phyloP scores from a whole-genome alignment of 768 basidiomycete species.

The Paxillus involutus region DNA sequence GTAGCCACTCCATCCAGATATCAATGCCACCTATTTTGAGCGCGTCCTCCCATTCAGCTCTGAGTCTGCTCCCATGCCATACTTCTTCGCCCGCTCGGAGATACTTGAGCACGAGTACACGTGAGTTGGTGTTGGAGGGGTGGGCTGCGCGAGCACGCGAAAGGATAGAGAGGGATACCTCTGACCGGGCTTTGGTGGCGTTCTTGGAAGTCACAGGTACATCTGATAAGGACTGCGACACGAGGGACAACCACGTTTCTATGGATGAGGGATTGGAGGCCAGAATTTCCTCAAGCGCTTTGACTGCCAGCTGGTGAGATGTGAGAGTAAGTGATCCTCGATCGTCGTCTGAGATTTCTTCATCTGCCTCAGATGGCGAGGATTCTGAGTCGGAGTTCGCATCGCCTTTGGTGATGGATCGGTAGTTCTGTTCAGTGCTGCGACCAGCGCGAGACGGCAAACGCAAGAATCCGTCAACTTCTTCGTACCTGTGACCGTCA shows the following conservation, averaged over 20 bases:
- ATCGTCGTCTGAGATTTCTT: slow-evolving; percentile 37
- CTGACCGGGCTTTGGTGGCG: slow-evolving; percentile 62
- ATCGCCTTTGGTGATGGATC: slow-evolving; percentile 42
- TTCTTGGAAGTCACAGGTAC: slow-evolving; percentile 68
- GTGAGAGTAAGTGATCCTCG: slow-evolving; percentile 34
- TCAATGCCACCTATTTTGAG: slow-evolving; percentile 51
- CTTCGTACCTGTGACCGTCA: slow-evolving; percentile 49
- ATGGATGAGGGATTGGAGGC: slow-evolving; percentile 50
- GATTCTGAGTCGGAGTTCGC: slow-evolving; percentile 35
- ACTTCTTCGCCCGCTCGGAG: slow-evolving; percentile 72
- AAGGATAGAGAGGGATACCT: slow-evolving; percentile 69
- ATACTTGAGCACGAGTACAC: slow-evolving; percentile 57
- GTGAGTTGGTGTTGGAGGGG: slow-evolving; percentile 49
- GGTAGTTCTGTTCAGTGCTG: slow-evolving; percentile 44
- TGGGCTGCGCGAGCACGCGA: slow-evolving; percentile 61
- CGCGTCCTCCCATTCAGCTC: slow-evolving; percentile 70
- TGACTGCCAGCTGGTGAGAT: slow-evolving; percentile 60
- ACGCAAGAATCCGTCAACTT: slow-evolving; percentile 66
- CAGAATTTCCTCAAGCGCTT: slow-evolving; percentile 56
- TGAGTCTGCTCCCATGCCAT: slow-evolving; percentile 57
- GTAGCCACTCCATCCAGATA: slow-evolving; percentile 79
- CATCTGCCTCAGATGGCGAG: slow-evolving; percentile 29
- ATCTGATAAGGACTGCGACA: slow-evolving; percentile 61
- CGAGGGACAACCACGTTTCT: slow-evolving; percentile 60
- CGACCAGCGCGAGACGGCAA: slow-evolving; percentile 44